Base-by-base conservation (phyloP, 805 yeast species). In the Suhomyces xylopsoci region DNA sequence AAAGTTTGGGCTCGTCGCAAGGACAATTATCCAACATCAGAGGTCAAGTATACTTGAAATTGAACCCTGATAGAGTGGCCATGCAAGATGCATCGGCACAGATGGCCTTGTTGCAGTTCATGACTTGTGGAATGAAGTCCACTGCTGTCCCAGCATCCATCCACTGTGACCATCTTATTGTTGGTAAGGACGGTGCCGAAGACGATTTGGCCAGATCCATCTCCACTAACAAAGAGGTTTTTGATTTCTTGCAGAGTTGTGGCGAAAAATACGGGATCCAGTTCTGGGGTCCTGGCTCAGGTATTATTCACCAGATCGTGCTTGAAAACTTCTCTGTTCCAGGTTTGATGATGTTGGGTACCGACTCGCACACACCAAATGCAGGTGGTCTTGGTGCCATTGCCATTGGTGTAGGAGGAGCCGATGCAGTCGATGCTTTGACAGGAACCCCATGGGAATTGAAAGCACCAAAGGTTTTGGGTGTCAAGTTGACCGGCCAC, bases 71-170 rank as follows among this genome's bases (percentile, higher is more conserved):
- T 69, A 84, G 99, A 70, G 98, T 94, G 47, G 99, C 99, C 25
- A 93, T 96, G 96, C 99, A 94, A 79, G 99, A 94, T 79, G 99
- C 99, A n/a, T 89, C 97, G 30, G 99, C 99, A 17, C 99, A 94
- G 76, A 94, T 93, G 90, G 99, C 99, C n/a, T 79, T 94, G 61
- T 78, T 94, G 62, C 99, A 94, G 76, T 94, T 94, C 77, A 94
- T 94, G 97, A 90, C 97, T 50, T 93, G 97, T 59, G 96, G 96
- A 36, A 83, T 93, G 82, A 78, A 87, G 48, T 71, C 82, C 36
- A 93, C 97, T 17, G 88, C 88, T 6, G 96, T 96, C 7, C 99
- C 99, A 36, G 93, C 90, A 17, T 89, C 97, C 6, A 93, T 94
- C 58, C 99, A 94, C 74, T 94, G 99, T 78, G 99, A 94, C 69